Evolutionary conservation across 83 land plant species (phyloP), one percentile per base, ranked within the genome.

Genomic region (Isoetes engelmannii): DNA sequence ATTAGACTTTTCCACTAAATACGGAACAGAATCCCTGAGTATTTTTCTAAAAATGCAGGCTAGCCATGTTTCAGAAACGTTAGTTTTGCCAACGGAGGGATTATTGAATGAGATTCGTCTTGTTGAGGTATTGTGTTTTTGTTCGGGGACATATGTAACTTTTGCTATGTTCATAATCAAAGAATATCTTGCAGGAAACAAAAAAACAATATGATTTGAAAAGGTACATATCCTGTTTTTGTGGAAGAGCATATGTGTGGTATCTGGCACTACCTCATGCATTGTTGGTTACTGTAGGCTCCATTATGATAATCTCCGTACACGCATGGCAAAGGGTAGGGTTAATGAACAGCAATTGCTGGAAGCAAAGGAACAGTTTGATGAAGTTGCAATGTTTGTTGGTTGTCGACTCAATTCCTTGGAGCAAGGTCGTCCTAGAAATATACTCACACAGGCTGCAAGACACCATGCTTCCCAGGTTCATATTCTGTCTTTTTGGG

Each of bases 401-500:
- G 78, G 83, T 47, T 85, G 83, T 47, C 81, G 94, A n/a, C 80
- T 92, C 65, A 77, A 85, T 74, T 92, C 98, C 41, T 67, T 92
- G 47, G 86, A 87, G 76, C 85, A 92, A 79, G 89, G 98, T 10
- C 92, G 89, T 21, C 76, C 86, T 13, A 82, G 84, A 6, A 84
- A 89, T 78, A 89, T 92, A 61, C 57, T 92, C 47, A 87, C 92
- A 41, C 98, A 92, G 62, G 95, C 90, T 49, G 92, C 92, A 42
- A 84, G 98, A 10, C 95, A 89, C 62, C 91, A 92, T 74, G 74
- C 89, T 51, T 86, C 98, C 44, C 98, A 89, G 98, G 95, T 88
- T 21, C 5, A 47, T 17, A 41, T 65, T 12, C 41, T 37, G 37
- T 28, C 37, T 28, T 28, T 28, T 28, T 28, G 37, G 2, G 37